Base-by-base conservation (phyloP, 345 rosid species). In the Diplotaxis tenuifolia region DNA sequence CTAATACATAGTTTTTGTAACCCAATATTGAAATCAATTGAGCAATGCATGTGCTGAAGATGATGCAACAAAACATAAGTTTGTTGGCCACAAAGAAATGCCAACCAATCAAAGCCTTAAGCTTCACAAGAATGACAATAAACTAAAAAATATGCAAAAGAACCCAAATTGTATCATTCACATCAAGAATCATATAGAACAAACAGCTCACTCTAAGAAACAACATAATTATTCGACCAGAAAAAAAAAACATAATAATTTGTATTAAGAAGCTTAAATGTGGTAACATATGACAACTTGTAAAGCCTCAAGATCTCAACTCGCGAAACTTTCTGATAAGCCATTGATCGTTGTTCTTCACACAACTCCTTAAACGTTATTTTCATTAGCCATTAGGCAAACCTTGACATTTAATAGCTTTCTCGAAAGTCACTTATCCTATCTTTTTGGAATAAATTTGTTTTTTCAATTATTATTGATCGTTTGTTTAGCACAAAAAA, bases 321-420 rank as follows among this genome's bases (percentile, higher is more conserved):
- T 54, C 32, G 49, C 40, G 62, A 52, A 68, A 14, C 49, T 6
- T 75, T 85, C 42, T 63, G 72, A 29, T 19, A 62, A 11, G 82
- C 86, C 50, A 86, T 60, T 23, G 75, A 72, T 1, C 96, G 79
- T 59, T 85, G 93, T 66, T 85, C 83, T 9, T 84, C 69, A 1
- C 75, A 83, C 76, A 90, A 79, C 4, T 81, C 56, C 1, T 50
- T 4, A n/a, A n/a, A n/a, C n/a, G n/a, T n/a, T n/a, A n/a, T n/a
- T n/a, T n/a, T n/a, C n/a, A n/a, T n/a, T n/a, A n/a, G n/a, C n/a
- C n/a, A 61, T 22, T 78, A 3, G 94, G 92, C 90, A 93, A 83
- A 27, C 96, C 96, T 84, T 93, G 86, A n/a, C 91, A 92, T 27
- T 53, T 64, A 31, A 91, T 86, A 0, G 86, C 71, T 75, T 87